Evolutionary conservation across 2,329 filamentous ascomycete species (phyloP).

Genomic region (Aspergillus sp.): DNA sequence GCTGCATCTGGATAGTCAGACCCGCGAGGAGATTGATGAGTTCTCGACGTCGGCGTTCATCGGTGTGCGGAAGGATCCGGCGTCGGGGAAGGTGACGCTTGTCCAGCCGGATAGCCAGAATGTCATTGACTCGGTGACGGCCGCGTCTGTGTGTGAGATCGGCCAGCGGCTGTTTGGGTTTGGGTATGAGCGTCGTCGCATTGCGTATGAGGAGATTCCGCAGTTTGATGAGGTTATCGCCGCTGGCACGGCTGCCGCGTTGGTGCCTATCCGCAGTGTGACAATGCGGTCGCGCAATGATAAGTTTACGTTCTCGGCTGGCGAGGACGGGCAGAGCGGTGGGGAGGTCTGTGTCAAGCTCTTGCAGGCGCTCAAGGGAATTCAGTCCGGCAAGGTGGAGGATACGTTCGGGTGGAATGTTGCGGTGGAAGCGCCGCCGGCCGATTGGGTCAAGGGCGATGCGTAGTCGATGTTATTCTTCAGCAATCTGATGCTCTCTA

Average conservation of each 20-base stretch:
- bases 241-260: constrained; percentile 79
- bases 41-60: constrained; percentile 95
- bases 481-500: no score
- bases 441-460: constrained; percentile 24
- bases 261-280: constrained; percentile 91
- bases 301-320: constrained; percentile 53
- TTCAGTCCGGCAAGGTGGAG: constrained; percentile 76
- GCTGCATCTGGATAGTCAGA: constrained; percentile 83
- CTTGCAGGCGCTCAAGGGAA: constrained; percentile 72
- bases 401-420: constrained; percentile 73
- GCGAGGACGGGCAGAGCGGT: constrained; percentile 40
- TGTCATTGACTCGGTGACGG: constrained; percentile 84
- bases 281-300: constrained; percentile 62
- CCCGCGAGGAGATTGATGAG: constrained; percentile 83
- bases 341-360: constrained; percentile 72
- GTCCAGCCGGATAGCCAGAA: constrained; percentile 84
- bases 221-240: constrained; percentile 79
- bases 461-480: no score
- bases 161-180: constrained; percentile 71
- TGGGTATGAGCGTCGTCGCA: constrained; percentile 71
- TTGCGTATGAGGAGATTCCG: constrained; percentile 59
- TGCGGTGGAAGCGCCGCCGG: constrained; percentile 34
- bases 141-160: constrained; percentile 73
- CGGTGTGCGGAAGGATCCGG: constrained; percentile 64
- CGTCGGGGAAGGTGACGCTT: constrained; percentile 59